phyloP scores from a whole-genome alignment of 176 grass and related monocot species.

The Miscanthus lutarioriparius region DNA sequence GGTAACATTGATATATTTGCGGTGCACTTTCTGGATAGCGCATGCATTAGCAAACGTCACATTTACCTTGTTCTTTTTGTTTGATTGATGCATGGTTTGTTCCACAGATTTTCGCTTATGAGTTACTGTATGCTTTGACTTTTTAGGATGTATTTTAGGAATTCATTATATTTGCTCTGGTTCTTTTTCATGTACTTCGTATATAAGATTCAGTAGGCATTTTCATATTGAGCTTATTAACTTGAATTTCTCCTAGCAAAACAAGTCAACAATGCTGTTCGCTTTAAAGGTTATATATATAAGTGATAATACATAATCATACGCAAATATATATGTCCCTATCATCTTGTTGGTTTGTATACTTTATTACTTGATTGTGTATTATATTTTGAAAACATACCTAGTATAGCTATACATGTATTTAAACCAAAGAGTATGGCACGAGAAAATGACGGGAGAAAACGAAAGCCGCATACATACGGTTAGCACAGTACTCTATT shows the following conservation, averaged over 20 bases:
- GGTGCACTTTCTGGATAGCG: neutral
- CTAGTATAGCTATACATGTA: neutral
- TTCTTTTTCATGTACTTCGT: neutral
- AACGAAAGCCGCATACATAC: neutral
- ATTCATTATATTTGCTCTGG: neutral
- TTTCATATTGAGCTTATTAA: neutral
- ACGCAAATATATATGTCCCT: neutral
- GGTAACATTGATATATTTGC: neutral
- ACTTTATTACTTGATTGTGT: neutral
- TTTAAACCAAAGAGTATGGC: neutral
- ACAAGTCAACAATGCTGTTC: neutral
- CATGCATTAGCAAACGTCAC: conserved; percentile 4
- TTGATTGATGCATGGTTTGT: neutral
- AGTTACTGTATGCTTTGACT: too few relatives aligned
- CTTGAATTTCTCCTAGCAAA: neutral
- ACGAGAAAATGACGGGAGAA: neutral
- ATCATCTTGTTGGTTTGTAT: neutral
- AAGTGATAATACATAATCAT: neutral
- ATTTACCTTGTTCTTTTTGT: neutral
- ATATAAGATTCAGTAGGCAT: neutral
- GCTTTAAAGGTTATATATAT: too few relatives aligned
- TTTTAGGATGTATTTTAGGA: neutral
- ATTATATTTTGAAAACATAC: neutral
- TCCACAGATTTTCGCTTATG: neutral
- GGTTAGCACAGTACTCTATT: neutral